Evolutionary conservation across 495 filamentous ascomycete genomes (phyloP).

Genomic region (Podospora sp.): DNA sequence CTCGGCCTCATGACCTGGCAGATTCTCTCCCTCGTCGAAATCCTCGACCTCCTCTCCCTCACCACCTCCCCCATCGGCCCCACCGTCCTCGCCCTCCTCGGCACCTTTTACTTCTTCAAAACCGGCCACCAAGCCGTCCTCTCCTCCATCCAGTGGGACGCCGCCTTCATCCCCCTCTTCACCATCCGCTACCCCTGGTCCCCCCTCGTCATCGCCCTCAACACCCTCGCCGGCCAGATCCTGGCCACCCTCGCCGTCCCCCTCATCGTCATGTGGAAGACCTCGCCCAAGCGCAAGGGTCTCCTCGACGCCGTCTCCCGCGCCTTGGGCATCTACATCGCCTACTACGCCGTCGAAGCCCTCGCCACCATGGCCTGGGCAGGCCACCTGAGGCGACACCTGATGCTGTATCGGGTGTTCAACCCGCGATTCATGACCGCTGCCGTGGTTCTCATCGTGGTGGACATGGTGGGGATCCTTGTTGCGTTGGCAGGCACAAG

Average conservation of each 20-base stretch:
- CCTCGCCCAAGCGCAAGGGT: constrained; percentile 56
- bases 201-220: constrained; percentile 77
- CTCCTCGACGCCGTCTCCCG: constrained; percentile 69
- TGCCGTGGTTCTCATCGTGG: constrained; percentile 67
- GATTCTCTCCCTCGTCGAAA: constrained; percentile 83
- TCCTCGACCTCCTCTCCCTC: constrained; percentile 77
- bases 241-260: constrained; percentile 78
- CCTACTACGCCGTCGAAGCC: constrained; percentile 79
- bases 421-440: constrained; percentile 87
- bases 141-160: constrained; percentile 91
- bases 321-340: constrained; percentile 69
- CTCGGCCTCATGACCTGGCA: constrained; percentile 80
- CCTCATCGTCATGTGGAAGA: constrained; percentile 84
- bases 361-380: constrained; percentile 88
- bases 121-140: constrained; percentile 94
- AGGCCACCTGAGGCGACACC: constrained; percentile 79
- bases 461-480: constrained; percentile 72
- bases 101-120: constrained; percentile 94
- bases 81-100: constrained; percentile 78
- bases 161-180: constrained; percentile 87
- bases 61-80: constrained; percentile 75
- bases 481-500: constrained; percentile 72
- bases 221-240: constrained; percentile 88
- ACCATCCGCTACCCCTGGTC: constrained; percentile 87
- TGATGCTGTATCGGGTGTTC: constrained; percentile 98